Evolutionary conservation across 768 basidiomycete species (phyloP), one percentile per base, ranked within the genome.

Genomic region (Termitomyces sp.): DNA sequence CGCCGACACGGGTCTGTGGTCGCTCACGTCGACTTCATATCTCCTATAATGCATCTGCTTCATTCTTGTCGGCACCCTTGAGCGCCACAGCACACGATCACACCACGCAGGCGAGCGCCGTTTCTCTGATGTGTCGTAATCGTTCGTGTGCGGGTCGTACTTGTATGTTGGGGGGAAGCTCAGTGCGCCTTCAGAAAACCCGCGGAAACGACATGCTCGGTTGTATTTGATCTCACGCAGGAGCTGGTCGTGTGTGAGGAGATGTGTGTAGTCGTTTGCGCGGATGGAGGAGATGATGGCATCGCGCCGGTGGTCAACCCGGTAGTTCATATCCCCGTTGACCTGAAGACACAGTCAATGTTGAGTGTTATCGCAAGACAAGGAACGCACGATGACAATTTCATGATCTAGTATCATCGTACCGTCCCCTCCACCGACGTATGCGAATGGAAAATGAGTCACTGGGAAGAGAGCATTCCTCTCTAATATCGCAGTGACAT

Each of bases 301-400:
- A 24, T 98, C 95, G 26, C 96, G 81, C 1, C 94, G 85, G 65
- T 90, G 87, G 71, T 98, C 95, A 63, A 98, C 95, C 45, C 96
- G 93, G 68, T 98, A 99, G 72, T 99, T 99, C 74, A 99, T 80
- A 71, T 98, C 96, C 0, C 96, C 96, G 59, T 88, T 92, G 49
- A 95, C 71, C 91, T 93, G 18, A 26, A 1, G 10, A 32, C 3
- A 5, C n/a, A 8, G 2, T 46, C 51, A 53, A 9, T 38, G 22
- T 33, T n/a, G 30, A 6, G 11, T 13, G 22, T 14, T 26, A 30
- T 5, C 9, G 20, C n/a, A 51, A 9, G 45, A 1, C 24, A 20
- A 30, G 16, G 10, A 13, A 81, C 87, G 68, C 67, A 94, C 88
- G 54, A 98, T 86, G 56, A 94, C 92, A 50, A 96, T 83, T 66